Base-by-base conservation (phyloP, 371 early-diverging fungal genomes). In the Nematocida parisii region DNA sequence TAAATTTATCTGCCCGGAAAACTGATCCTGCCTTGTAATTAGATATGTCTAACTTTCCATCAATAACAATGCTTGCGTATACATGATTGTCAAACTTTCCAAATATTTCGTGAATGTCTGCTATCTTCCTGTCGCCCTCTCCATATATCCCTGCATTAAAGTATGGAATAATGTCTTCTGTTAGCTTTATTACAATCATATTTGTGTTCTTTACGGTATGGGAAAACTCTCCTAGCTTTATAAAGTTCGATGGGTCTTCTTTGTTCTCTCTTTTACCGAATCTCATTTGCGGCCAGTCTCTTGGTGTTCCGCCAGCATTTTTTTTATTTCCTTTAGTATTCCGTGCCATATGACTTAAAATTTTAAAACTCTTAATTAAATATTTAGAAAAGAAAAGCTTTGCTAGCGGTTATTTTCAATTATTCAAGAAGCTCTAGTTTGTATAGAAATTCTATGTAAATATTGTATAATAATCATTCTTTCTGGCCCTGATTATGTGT, bases 121-220 rank as follows among this genome's bases (percentile, higher is more conserved):
- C 80, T 22, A 77, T 60, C 24, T 46, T 58, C 58, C 71, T 68
- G 50, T 71, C 66, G n/a, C 80, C 80, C 71, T 71, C 80, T 71
- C 71, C 80, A 46, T 77, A 77, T 6, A 77, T 60, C n/a, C 70
- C 68, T 27, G 80, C 80, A 20, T 73, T 66, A 54, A 77, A 77
- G 80, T 70, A 77, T 22, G 80, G 80, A 47, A 77, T 40, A 27
- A 67, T 39, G 27, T 40, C 27, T 71, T 77, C 71, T 22, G 60
- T 68, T 39, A 77, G 71, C 57, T 52, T 52, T 5, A 77, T 70
- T 33, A 77, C 80, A 22, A 77, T 15, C 42, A 77, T 22, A 46
- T 67, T 47, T 9, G 80, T 67, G 71, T 77, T 67, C 47, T 77
- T 52, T 13, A 77, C 40, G 5, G 80, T 27, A 45, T 77, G 80